Conservation (phyloP, 129 eudicot genomes). For the Flaveria sonorensis region DNA sequence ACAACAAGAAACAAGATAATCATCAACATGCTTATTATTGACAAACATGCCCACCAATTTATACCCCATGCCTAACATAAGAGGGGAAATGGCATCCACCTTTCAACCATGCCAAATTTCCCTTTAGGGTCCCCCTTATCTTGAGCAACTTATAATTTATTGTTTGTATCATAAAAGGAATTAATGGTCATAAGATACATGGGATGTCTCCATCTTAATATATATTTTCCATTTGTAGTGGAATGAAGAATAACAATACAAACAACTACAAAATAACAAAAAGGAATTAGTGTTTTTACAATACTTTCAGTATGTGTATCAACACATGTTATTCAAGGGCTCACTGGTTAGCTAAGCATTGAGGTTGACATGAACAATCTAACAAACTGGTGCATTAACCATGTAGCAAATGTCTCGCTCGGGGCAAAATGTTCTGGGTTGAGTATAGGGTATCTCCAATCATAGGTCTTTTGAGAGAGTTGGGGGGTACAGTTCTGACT, state of each 20-base stretch:
- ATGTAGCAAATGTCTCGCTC: neutral
- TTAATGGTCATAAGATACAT: conserved; percentile 29
- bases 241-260: conserved; percentile 13
- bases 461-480: too few species aligned
- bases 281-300: neutral
- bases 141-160: conserved; percentile 8
- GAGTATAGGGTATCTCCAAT: too few species aligned
- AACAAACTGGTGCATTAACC: neutral
- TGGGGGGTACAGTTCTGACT: too few species aligned
- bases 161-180: conserved; percentile 17
- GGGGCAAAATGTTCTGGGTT: too few species aligned
- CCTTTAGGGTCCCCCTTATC: conserved; percentile 29
- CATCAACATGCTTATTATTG: conserved; percentile 11
- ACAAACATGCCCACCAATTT: conserved; percentile 21
- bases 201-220: conserved; percentile 34
- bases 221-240: conserved; percentile 21
- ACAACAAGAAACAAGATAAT: neutral
- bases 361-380: neutral
- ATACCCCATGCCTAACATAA: conserved; percentile 19
- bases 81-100: conserved; percentile 18
- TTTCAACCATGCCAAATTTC: conserved; percentile 14
- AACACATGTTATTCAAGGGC: neutral
- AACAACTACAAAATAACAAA: conserved; percentile 22
- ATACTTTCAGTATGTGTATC: neutral
- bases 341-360: neutral